Conservation (phyloP, 192 early-diverging fungal species). For the Backusella circina region DNA sequence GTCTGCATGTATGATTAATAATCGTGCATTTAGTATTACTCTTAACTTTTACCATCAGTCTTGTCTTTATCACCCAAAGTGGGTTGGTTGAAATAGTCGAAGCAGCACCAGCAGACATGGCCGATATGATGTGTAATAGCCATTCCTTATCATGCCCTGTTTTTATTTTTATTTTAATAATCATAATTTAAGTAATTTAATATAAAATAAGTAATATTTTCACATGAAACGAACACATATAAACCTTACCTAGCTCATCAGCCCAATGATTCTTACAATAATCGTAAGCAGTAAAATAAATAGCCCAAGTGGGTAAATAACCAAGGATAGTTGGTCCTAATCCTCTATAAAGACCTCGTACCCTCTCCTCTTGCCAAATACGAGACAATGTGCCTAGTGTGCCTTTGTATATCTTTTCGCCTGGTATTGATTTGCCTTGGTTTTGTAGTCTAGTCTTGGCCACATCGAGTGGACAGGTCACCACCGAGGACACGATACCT, state of each 20-base stretch:
- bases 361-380: constrained; percentile 80
- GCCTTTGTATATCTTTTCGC: constrained; percentile 49
- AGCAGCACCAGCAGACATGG: constrained; percentile 81
- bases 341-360: constrained; percentile 87
- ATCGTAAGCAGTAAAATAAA: constrained; percentile 92
- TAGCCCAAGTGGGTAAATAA: constrained; percentile 88
- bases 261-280: constrained; percentile 54
- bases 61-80: constrained; percentile 90
- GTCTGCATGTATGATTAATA: constrained; percentile 42
- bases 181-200: too few relatives aligned
- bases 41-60: constrained; percentile 65
- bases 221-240: background rate
- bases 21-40: background rate
- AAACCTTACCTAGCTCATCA: background rate
- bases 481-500: constrained; percentile 76
- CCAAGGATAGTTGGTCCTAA: constrained; percentile 84
- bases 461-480: constrained; percentile 93
- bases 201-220: too few relatives aligned
- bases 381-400: constrained; percentile 61
- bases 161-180: background rate
- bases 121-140: constrained; percentile 73
- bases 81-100: constrained; percentile 83
- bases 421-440: constrained; percentile 47
- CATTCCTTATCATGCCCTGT: constrained; percentile 44
- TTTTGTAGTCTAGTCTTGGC: constrained; percentile 95